Conservation (phyloP, 257 asterid genomes). For the Coffea eugenioides region DNA sequence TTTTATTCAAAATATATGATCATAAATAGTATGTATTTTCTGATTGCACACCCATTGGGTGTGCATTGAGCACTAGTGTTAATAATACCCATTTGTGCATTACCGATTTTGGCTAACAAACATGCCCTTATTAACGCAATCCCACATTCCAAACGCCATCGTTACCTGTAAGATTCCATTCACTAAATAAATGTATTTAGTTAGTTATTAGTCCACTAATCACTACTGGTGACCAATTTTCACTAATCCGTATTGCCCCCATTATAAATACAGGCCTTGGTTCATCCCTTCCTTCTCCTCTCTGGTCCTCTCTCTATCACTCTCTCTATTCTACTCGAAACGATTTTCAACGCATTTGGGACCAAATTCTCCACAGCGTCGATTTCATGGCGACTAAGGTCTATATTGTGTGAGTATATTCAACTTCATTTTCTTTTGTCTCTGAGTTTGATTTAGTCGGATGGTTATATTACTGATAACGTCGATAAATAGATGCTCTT, state of each 20-base stretch:
- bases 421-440: neutral
- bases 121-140: neutral
- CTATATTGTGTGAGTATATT: conserved; percentile 59
- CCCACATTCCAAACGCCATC: neutral
- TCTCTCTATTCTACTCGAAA: neutral
- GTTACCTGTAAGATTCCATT: neutral
- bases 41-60: no score
- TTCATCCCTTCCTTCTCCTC: neutral
- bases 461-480: neutral
- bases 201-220: conserved; percentile 5
- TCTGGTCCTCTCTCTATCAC: neutral
- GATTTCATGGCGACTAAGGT: conserved; percentile 57
- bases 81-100: neutral
- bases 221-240: conserved; percentile 3
- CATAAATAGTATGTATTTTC: no score
- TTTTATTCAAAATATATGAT: no score
- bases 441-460: neutral
- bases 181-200: neutral
- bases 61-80: no score
- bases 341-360: conserved; percentile 5
- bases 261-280: conserved; percentile 9
- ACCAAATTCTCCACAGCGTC: neutral
- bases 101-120: neutral
- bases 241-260: conserved; percentile 8
- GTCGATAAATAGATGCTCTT: neutral